Evolutionary conservation across 257 asterid genomes (phyloP), one percentile per base, ranked within the genome.

Genomic region (Verbena officinalis): DNA sequence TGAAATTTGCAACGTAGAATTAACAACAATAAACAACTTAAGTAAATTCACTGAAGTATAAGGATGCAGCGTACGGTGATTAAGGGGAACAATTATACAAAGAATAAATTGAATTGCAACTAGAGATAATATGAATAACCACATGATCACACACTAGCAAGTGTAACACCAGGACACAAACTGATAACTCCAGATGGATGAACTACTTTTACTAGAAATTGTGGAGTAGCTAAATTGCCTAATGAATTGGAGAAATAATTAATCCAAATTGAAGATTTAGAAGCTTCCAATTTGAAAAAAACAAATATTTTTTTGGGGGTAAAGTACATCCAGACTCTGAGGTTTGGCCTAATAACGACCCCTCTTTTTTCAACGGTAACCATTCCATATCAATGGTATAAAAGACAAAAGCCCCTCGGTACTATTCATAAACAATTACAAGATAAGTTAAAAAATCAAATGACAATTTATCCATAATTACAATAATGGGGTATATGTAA

Each of bases 1-100:
- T 67, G 75, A 43, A 55, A 44, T 20, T 55, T n/a, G 59, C 62
- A 72, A 30, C 45, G 56, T 42, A 72, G 31, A 24, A 50, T 40
- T 58, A 68, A 66, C 59, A 69, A 62, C 12, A 16, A 55, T 34
- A 60, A 46, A 10, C 33, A 57, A 55, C 48, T 50, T 56, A 46
- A 59, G 42, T 14, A 42, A 27, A 24, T 45, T 16, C 60, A 38
- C 31, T 1, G 65, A 13, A 43, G 21, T 7, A 54, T 52, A 51
- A 4, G 11, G 34, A 17, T 54, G 31, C 42, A 57, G 53, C 46
- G 40, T 16, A 43, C 21, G 36, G 33, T 40, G 46, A 55, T 16
- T 51, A 16, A 62, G 36, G 11, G 36, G 31, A 36, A 74, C 23
- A 33, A 16, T 30, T 39, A 19, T 65, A 23, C 64, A 64, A 9